phyloP scores from a whole-genome alignment of 139 green algal genomes.

The Picochlorum sp. region DNA sequence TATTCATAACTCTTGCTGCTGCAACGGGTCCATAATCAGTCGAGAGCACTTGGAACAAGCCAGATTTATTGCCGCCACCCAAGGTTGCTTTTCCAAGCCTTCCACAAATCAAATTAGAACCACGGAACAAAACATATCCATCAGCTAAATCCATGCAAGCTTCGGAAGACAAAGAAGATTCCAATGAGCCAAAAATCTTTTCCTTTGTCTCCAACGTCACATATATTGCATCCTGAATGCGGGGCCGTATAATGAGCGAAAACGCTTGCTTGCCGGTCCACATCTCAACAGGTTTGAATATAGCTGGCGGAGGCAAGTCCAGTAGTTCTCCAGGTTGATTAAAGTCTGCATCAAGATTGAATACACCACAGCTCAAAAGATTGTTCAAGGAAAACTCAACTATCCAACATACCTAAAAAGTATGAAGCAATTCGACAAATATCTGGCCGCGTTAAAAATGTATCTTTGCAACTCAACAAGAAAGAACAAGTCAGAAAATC shows the following conservation, averaged over 20 bases:
- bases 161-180: background rate
- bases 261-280: slow-evolving; percentile 99
- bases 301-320: slow-evolving; percentile 55
- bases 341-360: too few species aligned
- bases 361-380: background rate
- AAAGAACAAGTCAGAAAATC: slow-evolving; percentile 95
- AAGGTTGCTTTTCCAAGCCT: slow-evolving; percentile 90
- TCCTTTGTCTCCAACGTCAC: slow-evolving; percentile 84
- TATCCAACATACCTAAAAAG: slow-evolving; percentile 46
- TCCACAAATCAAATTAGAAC: slow-evolving; percentile 83
- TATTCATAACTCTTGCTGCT: slow-evolving; percentile 68
- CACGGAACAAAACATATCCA: slow-evolving; percentile 85
- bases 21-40: slow-evolving; percentile 54
- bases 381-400: background rate
- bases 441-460: slow-evolving; percentile 59
- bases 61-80: slow-evolving; percentile 77
- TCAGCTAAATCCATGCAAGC: slow-evolving; percentile 80
- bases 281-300: slow-evolving; percentile 84
- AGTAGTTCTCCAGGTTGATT: slow-evolving; percentile 15
- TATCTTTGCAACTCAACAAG: slow-evolving; percentile 80
- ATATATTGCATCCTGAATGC: slow-evolving; percentile 53
- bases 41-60: slow-evolving; percentile 78
- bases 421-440: slow-evolving; percentile 62
- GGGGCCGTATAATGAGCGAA: slow-evolving; percentile 67
- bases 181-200: slow-evolving; percentile 72